phyloP scores from a whole-genome alignment of 208 protist species.

The Angomonas deanei region DNA sequence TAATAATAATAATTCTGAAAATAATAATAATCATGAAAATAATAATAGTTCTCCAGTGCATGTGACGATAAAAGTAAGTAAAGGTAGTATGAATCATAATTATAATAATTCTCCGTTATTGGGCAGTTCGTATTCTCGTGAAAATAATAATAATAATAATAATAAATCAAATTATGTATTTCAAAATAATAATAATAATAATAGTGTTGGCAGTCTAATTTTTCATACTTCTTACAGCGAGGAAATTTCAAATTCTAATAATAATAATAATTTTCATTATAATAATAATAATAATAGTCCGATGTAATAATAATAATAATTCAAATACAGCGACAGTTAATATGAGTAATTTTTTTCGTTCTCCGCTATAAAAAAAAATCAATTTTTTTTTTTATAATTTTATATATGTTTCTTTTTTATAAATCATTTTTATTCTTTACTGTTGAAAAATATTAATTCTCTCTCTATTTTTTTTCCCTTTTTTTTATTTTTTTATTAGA shows the following conservation, averaged over 20 bases:
- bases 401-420: no score
- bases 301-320: slow-evolving; percentile 1
- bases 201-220: no score
- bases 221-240: no score
- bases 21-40: neutral
- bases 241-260: neutral
- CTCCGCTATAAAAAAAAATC: no score
- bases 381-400: no score
- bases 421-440: no score
- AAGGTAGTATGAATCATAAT: neutral
- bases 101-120: no score
- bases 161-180: neutral
- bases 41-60: neutral
- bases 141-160: neutral
- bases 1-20: neutral
- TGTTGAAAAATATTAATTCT: no score
- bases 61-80: neutral
- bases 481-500: neutral
- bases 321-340: neutral
- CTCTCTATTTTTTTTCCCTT: no score
- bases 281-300: slow-evolving; percentile 1
- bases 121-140: no score
- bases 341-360: no score
- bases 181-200: neutral
- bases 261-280: neutral